These are phyloP conservation scores for Pyrenophora graminea DNA, from an alignment of 2,329 filamentous ascomycete genomes.

Conservation along the genomic window DNA sequence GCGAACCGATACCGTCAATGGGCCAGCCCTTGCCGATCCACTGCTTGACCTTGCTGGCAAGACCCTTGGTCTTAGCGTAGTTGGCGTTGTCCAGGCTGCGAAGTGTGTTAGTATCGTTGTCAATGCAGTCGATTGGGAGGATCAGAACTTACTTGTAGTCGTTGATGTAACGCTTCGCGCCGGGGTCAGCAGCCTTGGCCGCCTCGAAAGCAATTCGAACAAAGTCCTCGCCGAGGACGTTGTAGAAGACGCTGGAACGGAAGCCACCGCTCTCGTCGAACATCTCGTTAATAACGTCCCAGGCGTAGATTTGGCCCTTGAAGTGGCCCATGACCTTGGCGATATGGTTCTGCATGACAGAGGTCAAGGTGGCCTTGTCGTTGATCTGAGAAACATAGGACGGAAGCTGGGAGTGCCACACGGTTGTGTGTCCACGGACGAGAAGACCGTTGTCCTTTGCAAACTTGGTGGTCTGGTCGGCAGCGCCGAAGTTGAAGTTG, in stretches of 20 bases:
- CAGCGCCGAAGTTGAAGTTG: conserved; percentile 56
- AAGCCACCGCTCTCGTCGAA: conserved; percentile 65
- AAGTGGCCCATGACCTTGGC: conserved; percentile 61
- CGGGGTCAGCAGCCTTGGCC: conserved; percentile 68
- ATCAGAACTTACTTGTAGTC: conserved; percentile 56
- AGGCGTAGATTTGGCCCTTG: conserved; percentile 67
- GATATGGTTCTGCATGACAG: conserved; percentile 66
- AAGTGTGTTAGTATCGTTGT: conserved; percentile 10
- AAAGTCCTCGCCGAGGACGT: conserved; percentile 72
- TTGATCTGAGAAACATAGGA: conserved; percentile 63
- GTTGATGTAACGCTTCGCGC: conserved; percentile 75
- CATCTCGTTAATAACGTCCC: conserved; percentile 70
- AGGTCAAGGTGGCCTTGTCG: conserved; percentile 59
- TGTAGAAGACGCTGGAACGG: conserved; percentile 66
- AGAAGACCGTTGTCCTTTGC: conserved; percentile 61
- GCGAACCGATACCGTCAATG: conserved; percentile 63
- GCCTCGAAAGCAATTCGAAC: conserved; percentile 73
- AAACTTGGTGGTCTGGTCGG: conserved; percentile 64
- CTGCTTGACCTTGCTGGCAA: conserved; percentile 65
- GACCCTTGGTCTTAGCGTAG: conserved; percentile 63
- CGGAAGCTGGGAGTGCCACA: conserved; percentile 62
- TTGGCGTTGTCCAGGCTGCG: conserved; percentile 65
- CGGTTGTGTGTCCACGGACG: conserved; percentile 68
- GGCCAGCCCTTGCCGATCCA: conserved; percentile 66
- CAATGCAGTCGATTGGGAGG: neutral